Evolutionary conservation across 108 stramenopile species (phyloP).

Genomic region (Conticribra weissflogii): DNA sequence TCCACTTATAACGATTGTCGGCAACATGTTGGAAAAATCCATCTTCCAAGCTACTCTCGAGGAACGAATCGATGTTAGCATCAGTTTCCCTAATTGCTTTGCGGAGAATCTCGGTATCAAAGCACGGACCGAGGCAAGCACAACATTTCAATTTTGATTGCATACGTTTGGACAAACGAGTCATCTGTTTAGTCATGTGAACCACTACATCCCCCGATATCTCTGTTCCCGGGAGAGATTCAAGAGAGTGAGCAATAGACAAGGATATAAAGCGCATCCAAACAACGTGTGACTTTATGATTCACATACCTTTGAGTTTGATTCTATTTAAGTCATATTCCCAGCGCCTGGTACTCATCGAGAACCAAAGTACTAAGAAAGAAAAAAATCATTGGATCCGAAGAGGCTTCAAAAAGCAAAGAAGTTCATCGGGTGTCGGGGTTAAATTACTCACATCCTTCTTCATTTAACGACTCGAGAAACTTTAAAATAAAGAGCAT

Average conservation of each 20-base stretch:
- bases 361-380: conserved; percentile 61
- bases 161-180: conserved; percentile 30
- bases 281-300: too few relatives aligned
- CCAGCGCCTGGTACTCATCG: conserved; percentile 51
- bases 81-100: conserved; percentile 19
- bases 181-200: conserved; percentile 55
- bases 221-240: too few relatives aligned
- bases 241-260: too few relatives aligned
- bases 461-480: conserved; percentile 57
- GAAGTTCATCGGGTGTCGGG: too few relatives aligned
- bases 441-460: too few relatives aligned
- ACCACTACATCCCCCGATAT: conserved; percentile 33
- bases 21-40: conserved; percentile 26
- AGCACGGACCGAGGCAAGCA: conserved; percentile 57
- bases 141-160: conserved; percentile 51
- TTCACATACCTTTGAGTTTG: conserved; percentile 16
- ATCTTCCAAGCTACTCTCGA: conserved; percentile 32
- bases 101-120: conserved; percentile 38
- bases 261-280: too few relatives aligned
- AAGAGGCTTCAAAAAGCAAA: too few relatives aligned
- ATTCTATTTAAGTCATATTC: conserved; percentile 59
- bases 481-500: conserved; percentile 31
- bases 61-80: conserved; percentile 26
- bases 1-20: conserved; percentile 42
- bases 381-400: too few relatives aligned